These are phyloP conservation scores for Postia placenta DNA, from an alignment of 768 basidiomycete genomes.

Conservation along the genomic window DNA sequence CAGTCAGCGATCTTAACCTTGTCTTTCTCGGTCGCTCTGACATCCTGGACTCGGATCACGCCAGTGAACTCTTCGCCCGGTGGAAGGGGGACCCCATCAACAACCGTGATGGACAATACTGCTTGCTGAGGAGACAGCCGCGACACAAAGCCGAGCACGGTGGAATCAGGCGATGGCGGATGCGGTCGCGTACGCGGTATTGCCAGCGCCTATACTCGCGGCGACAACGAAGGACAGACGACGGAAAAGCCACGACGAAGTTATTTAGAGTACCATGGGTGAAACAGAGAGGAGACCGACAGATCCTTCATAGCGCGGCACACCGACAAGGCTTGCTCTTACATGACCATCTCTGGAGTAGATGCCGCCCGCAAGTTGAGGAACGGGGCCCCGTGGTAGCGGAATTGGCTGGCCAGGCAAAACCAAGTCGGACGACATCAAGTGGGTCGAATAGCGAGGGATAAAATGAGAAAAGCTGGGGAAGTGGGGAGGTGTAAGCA, in stretches of 20 bases:
- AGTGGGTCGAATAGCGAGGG: not conserved
- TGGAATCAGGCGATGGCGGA: conserved; percentile 68
- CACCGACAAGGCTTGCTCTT: conserved; percentile 68
- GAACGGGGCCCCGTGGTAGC: conserved; percentile 46
- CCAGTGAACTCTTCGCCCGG: conserved; percentile 85
- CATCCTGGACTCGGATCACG: conserved; percentile 83
- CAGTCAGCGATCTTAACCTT: conserved; percentile 86
- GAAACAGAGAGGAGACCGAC: conserved; percentile 43
- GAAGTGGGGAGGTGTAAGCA: not conserved
- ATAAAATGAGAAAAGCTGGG: not conserved
- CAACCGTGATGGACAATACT: conserved; percentile 74
- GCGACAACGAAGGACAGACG: not conserved
- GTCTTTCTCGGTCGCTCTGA: conserved; percentile 87
- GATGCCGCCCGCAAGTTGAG: conserved; percentile 58
- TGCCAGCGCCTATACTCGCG: conserved; percentile 41
- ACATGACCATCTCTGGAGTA: conserved; percentile 59
- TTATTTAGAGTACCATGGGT: conserved; percentile 15
- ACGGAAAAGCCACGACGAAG: not conserved
- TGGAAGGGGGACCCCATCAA: conserved; percentile 80
- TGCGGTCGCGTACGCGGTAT: conserved; percentile 60
- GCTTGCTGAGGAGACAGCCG: conserved; percentile 84
- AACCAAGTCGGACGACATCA: conserved; percentile 29
- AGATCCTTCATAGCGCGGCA: conserved; percentile 53
- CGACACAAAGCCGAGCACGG: conserved; percentile 77
- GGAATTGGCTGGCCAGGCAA: conserved; percentile 78